Base-by-base conservation (phyloP, 805 yeast species). In the Scheffersomyces stipitis region DNA sequence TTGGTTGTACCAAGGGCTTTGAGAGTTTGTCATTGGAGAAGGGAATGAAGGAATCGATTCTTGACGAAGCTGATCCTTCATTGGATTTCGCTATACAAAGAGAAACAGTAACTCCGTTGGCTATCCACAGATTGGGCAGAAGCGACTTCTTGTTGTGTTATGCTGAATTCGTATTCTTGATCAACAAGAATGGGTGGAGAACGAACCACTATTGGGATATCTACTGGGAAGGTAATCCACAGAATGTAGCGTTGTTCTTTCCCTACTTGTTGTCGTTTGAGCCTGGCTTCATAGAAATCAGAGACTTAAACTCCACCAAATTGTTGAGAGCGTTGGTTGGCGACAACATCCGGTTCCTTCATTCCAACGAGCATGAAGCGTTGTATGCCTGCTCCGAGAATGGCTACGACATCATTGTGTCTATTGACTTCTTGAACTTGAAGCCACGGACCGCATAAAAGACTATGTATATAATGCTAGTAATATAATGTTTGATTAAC, bases 51-150 rank as follows among this genome's bases (percentile, higher is more conserved):
- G 97, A 93, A 62, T 81, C 93, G 7, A 75, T 93, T 34, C 70
- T 93, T 51, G 98, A 93, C 64, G 96, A 96, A n/a, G 99, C 98
- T 0, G 99, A 93, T 56, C 95, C 98, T 0, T 88, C 97, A 14
- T 71, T 93, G 36, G 99, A 93, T 54, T 93, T 93, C 68, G 97
- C 93, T 10, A 86, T 80, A 40, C 86, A 79, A 42, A 72, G 84
- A 41, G 96, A 88, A 59, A 49, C 55, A 8, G 74, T 91, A 42
- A 86, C 86, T 52, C 99, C 99, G 14, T 77, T 89, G 60, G 89
- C 95, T 4, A 88, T 93, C 41, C 95, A 91, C 58, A 77, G 96
- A 43, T 80, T 93, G 40, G 93, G 91, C 40, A 80, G 83, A 37
- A 28, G 36, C 13, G 93, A 90, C 64, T 93, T 91, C 58, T 66